Evolutionary conservation across 768 basidiomycete species (phyloP), one percentile per base, ranked within the genome.

Genomic region (Pholiota conissans): DNA sequence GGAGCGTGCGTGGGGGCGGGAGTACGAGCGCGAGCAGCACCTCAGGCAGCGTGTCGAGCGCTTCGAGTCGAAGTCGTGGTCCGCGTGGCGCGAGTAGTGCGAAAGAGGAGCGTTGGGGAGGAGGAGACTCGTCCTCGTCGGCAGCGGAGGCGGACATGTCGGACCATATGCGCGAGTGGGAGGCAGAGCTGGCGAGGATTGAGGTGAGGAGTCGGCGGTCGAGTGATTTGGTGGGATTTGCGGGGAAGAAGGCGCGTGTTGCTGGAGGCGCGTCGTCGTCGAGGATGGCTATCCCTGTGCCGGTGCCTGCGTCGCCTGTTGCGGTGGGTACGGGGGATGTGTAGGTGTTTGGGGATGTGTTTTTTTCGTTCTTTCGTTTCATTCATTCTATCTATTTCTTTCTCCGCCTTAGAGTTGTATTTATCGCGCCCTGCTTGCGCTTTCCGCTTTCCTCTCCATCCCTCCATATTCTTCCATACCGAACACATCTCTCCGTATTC

Each of bases 141-240:
- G 34, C 32, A 14, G 55, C 35, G 46, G 34, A 32, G 35, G 55
- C 35, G 46, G 34, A 32, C 26, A 37, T 26, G 42, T 64, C 71
- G 56, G 64, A 73, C 57, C 76, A 79, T 40, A 74, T 84, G 67
- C 74, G 77, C 54, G 90, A 86, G 61, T 93, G 91, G 90, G 91
- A 92, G 70, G 84, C 83, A 68, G 89, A 91, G 75, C 78, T 91
- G 45, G 84, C 79, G 58, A 79, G 82, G 59, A 90, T 91, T 62
- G 90, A 91, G 72, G 72, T 76, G 63, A 74, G 74, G 70, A 88
- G 84, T 71, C 81, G 80, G 45, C 71, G 73, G 64, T 77, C 76
- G 46, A 83, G 78, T 57, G 78, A 79, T 64, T 65, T 80, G 67
- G 68, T 79, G 42, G 78, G 79, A 18, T 81, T 80, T 65, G 69